Conservation (phyloP, 257 asterid genomes). For the Thymus quinquecostatus region DNA sequence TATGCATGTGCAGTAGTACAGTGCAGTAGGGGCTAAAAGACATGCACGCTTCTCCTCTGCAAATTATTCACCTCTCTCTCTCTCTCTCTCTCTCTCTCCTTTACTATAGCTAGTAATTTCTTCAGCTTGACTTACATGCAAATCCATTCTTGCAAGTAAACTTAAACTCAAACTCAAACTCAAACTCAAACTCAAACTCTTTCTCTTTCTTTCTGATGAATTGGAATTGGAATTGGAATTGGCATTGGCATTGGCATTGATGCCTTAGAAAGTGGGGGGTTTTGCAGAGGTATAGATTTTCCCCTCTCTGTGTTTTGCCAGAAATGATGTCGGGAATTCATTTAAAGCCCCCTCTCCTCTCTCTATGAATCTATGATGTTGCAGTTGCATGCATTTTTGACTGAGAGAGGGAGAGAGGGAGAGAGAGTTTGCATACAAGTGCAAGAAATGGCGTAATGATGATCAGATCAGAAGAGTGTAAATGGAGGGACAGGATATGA, state of each 20-base stretch:
- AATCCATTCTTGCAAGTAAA: too few species aligned
- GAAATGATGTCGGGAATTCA: conserved; percentile 28
- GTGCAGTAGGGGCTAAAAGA: neutral
- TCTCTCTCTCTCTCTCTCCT: too few species aligned
- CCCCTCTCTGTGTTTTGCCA: conserved; percentile 4
- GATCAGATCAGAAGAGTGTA: conserved; percentile 28
- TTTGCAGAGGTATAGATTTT: neutral
- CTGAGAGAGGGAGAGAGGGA: neutral
- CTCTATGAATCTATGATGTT: neutral
- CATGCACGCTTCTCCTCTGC: neutral
- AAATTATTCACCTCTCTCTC: too few species aligned
- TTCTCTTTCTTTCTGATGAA: too few species aligned
- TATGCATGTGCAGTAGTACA: too few species aligned
- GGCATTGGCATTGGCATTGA: too few species aligned
- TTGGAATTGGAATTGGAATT: too few species aligned
- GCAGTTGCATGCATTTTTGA: neutral
- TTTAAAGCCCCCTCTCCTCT: neutral
- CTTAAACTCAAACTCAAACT: too few species aligned
- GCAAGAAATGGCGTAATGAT: conserved; percentile 37
- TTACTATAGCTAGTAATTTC: too few species aligned
- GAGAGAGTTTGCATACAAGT: neutral
- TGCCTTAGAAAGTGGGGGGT: conserved; percentile 34
- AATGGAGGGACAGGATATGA: conserved; percentile 22
- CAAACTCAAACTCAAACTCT: too few species aligned
- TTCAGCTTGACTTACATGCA: too few species aligned